Evolutionary conservation across 169 alveolate species (phyloP), one percentile per base, ranked within the genome.

Genomic region (Cyclospora cayetanensis): DNA sequence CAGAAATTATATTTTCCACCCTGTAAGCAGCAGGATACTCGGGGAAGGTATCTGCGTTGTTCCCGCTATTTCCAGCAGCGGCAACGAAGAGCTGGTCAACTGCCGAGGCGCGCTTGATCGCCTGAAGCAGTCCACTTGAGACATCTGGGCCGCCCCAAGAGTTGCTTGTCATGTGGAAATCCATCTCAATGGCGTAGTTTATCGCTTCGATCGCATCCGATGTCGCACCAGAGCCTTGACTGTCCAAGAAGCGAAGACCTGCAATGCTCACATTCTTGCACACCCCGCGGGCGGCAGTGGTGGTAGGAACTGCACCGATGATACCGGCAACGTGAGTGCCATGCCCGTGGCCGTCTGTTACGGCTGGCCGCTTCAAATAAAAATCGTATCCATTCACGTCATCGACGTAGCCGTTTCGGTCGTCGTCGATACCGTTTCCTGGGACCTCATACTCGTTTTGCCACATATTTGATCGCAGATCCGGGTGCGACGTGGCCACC

Each of bases 271-370:
- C 92, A 79, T 82, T 88, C 12, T 65, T 91, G 88, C 95, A 94
- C 20, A 90, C 89, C 12, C 90, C 89, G 15, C 42, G 90, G 2
- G 87, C 83, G 15, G 15, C 37, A 0, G 83, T 31, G 9, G 83
- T 37, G 18, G 2, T 22, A 7, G 53, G 53, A 65, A 46, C 91
- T 35, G 96, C 97, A 1, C 95, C 97, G 11, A 95, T 94, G 39
- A 95, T 92, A 11, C 97, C 97, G 0, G 97, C 95, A 29, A 93
- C 91, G 82, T 94, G 96, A 0, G 98, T 96, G 31, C 98, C 98
- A 72, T 96, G 97, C 25, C 97, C 97, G 88, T 95, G 93, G 77
- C 91, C 93, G 65, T 96, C 98, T 90, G 90, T 35, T 15, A 97
- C 97, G 66, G 94, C 95, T n/a, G 94, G 94, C 70, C 85, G 84